Evolutionary conservation across 164 flowering plant genomes (phyloP), one percentile per base, ranked within the genome.

Genomic region (Aristolochia californica): DNA sequence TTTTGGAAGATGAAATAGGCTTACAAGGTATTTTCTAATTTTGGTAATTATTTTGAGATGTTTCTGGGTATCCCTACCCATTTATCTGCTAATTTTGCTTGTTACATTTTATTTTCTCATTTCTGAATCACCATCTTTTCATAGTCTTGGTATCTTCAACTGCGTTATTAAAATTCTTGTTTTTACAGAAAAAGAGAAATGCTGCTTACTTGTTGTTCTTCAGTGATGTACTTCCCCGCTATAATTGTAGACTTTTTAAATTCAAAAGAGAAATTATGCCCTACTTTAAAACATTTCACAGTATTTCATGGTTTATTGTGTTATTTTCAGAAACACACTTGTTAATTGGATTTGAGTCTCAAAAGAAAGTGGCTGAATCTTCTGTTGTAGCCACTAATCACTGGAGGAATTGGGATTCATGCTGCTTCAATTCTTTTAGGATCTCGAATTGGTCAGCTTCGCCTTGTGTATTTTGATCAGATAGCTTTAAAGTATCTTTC

Each of bases 381-480:
- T 93, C 80, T 74, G 99, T 93, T 69, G 88, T 93, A 57, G 85
- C 89, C 67, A 89, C 89, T 74, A 97, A 97, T 55, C 91, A 3
- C 89, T 67, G 99, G 97, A 59, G 97, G 99, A 57, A 96, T 93
- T 48, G 99, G 97, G 51, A 93, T 96, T 62, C 97, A 93, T 77
- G 97, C 97, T 70, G 96, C 99, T 51, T 74, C 80, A 17, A 93
- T 93, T 96, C 90, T 89, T 73, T 71, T 93, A 78, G 80, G 97
- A 67, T 87, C 99, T 47, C 96, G 99, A 45, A 83, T 93, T 61
- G 90, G 96, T 30, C 80, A 76, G 73, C 88, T 93, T 28, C 88
- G 82, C 34, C 86, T 93, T 56, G 96, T 93, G 21, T 97, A 93
- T 72, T 93, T 93, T 76, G 99, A 93, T 62, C 99, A 93, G 95